phyloP scores from a whole-genome alignment of 1,284 basidiomycete species.

The Cutaneotrichosporon cavernicola region DNA sequence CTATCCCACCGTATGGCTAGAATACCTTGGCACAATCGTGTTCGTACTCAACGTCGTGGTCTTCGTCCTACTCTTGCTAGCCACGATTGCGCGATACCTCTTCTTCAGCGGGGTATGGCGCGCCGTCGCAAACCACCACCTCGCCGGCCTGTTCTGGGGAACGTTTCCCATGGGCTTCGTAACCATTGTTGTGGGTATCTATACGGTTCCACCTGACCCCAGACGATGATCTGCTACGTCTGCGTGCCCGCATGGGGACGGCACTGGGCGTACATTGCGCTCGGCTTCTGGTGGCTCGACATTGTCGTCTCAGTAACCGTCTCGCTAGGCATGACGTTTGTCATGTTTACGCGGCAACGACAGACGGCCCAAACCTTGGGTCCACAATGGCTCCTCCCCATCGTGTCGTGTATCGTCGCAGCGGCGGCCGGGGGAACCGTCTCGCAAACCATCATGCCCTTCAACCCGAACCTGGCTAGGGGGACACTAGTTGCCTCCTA shows the following conservation, averaged over 20 bases:
- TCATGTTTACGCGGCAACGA: conserved; percentile 64
- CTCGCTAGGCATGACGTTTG: conserved; percentile 65
- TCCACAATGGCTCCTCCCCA: conserved; percentile 67
- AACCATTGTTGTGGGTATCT: conserved; percentile 59
- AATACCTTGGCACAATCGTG: conserved; percentile 56
- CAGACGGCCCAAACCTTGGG: conserved; percentile 62
- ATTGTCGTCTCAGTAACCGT: conserved; percentile 61
- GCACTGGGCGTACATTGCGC: conserved; percentile 62
- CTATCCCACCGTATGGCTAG: conserved; percentile 53
- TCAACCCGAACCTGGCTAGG: conserved; percentile 58
- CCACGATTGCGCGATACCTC: conserved; percentile 59
- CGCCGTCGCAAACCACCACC: conserved; percentile 62
- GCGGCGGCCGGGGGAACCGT: conserved; percentile 66
- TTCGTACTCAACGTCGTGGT: conserved; percentile 67
- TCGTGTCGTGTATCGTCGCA: conserved; percentile 68
- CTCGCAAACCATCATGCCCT: conserved; percentile 56
- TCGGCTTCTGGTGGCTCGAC: conserved; percentile 74
- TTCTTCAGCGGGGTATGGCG: conserved; percentile 62
- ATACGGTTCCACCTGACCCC: conserved; percentile 25
- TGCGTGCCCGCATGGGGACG: conserved; percentile 56
- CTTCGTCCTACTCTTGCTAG: conserved; percentile 60
- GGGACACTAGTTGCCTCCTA: conserved; percentile 59
- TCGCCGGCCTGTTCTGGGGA: conserved; percentile 66
- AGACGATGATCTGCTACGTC: conserved; percentile 56
- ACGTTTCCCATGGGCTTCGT: conserved; percentile 69